Evolutionary conservation across 2,329 filamentous ascomycete genomes (phyloP).

Genomic region (Penicillium brasilianum): DNA sequence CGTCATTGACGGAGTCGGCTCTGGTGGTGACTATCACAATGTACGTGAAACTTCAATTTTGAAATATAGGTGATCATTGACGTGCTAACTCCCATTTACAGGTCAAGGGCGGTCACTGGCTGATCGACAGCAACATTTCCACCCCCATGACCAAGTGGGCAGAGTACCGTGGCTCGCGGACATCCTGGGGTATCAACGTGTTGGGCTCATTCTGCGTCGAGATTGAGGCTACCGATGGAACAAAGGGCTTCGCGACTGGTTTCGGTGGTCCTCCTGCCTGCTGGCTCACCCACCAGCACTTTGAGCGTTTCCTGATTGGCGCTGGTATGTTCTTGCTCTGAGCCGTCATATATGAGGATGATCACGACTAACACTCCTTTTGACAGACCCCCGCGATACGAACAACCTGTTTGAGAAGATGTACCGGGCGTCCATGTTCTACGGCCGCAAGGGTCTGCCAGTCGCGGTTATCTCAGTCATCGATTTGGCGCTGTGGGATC

Average conservation of each 20-base stretch:
- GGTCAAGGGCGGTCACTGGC: slow-evolving; percentile 66
- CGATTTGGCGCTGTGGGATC: slow-evolving; percentile 90
- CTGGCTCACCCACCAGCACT: slow-evolving; percentile 93
- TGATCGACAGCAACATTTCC: slow-evolving; percentile 89
- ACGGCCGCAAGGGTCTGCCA: slow-evolving; percentile 88
- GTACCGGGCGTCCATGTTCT: slow-evolving; percentile 96
- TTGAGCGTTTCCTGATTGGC: slow-evolving; percentile 87
- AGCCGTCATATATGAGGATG: not conserved
- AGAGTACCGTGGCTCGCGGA: slow-evolving; percentile 83
- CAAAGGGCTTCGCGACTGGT: slow-evolving; percentile 91
- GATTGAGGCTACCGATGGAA: slow-evolving; percentile 85
- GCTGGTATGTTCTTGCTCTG: slow-evolving; percentile 56
- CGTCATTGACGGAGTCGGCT: slow-evolving; percentile 53
- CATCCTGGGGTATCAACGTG: slow-evolving; percentile 95
- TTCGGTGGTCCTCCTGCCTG: slow-evolving; percentile 93
- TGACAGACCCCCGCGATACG: slow-evolving; percentile 79
- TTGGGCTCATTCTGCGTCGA: slow-evolving; percentile 90
- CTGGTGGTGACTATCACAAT: slow-evolving; percentile 76
- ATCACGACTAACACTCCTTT: not conserved
- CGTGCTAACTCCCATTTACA: slow-evolving; percentile 21
- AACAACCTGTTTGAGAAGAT: slow-evolving; percentile 95
- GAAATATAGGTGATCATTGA: not conserved
- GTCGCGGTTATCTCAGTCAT: slow-evolving; percentile 93
- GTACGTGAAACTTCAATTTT: slow-evolving; percentile 52
- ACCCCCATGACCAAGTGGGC: slow-evolving; percentile 92